Evolutionary conservation across 345 rosid species (phyloP), one percentile per base, ranked within the genome.

Genomic region (Citropsis articulata): DNA sequence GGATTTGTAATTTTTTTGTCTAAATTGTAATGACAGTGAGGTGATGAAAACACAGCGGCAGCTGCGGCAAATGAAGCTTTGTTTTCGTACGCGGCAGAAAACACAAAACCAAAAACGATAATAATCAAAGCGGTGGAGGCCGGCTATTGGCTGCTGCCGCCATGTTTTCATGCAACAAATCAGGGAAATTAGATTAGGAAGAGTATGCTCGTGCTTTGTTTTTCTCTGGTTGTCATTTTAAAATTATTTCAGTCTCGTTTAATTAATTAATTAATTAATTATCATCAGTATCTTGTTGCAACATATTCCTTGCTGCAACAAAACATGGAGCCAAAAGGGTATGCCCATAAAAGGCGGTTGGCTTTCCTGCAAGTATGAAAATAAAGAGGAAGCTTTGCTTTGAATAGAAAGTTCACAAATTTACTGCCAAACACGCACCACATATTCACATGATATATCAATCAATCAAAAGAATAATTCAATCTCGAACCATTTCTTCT

Each of bases 91-190:
- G 50, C 16, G 50, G 50, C 14, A 13, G 50, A 45, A 13, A 45
- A 56, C 45, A 0, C 2, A 22, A 22, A 56, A 56, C n/a, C 6
- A 19, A 56, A 19, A 56, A 68, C 55, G 72, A 57, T 78, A 84
- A 71, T 71, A 59, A 53, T 40, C 79, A 13, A 75, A 33, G 76
- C 59, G 78, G 72, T 75, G 85, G 77, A 62, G 62, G 69, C 60
- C 50, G 40, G 65, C 76, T 10, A 81, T 77, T 85, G 88, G 86
- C 38, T 73, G 75, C 30, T 69, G 73, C 55, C 73, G 61, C 86
- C 92, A 79, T 84, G 83, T 83, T 89, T 85, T 88, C 91, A 88
- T 89, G 92, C 91, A 88, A 75, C 88, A 88, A 89, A 86, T 85
- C 76, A 82, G 91, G 50, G 50, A 12, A 12, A 45, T 45, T 45